Base-by-base conservation (phyloP, 2,329 filamentous ascomycete genomes). In the Endothia cerciana region DNA sequence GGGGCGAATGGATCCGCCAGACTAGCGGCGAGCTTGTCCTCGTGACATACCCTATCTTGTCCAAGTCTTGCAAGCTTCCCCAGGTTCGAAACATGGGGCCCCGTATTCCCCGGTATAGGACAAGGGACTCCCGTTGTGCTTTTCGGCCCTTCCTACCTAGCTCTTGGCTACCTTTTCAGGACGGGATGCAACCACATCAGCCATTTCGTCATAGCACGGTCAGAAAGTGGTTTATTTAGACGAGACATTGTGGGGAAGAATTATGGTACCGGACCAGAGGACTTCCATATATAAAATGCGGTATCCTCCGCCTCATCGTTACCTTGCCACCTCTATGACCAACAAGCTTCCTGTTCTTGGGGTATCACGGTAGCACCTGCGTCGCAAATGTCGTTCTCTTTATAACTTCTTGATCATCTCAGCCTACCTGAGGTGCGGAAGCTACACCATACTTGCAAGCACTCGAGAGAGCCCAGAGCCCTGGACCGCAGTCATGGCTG, bases 81-180 rank as follows among this genome's bases (percentile, higher is more conserved):
- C 62, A 60, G 62, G 53, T 64, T 64, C 62, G 62, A 64, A 64
- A 64, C 62, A 47, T 64, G 62, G 62, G 51, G 62, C 62, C 62
- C 62, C 62, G 41, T 60, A 36, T 3, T 41, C 33, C 33, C 33
- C 53, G 5, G 43, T 47, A 60, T 60, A 40, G 47, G 33, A 45
- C 62, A 64, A 57, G 62, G 62, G 51, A 40, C 43, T 60, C 38
- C 55, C 43, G 36, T 60, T n/a, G 30, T 19, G n/a, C 43, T 30
- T 64, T 64, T 64, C 62, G 62, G 62, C 55, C 62, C 62, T 64
- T 60, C 43, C 43, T 33, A 64, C 28, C 43, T 55, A 33, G 17
- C 47, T 30, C 47, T 51, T 51, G 55, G n/a, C 28, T 41, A n/a
- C 33, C 19, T 3, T 4, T 30, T 2, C 55, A 19, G 19, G 2